Base-by-base conservation (phyloP, 176 grass and related monocot species). In the Pontederia paniculata region DNA sequence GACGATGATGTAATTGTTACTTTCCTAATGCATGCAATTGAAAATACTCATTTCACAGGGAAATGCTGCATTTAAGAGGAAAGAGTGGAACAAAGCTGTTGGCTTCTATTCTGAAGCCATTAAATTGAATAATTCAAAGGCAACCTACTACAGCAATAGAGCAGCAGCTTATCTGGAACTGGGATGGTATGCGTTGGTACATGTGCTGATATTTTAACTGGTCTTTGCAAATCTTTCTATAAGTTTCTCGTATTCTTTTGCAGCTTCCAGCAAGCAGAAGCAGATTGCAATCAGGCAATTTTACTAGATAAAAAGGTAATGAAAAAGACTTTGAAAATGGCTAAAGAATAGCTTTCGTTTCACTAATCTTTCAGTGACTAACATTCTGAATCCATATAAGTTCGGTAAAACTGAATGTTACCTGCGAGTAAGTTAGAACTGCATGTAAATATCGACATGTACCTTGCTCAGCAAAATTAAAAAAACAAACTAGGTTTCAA, bases 81-180 rank as follows among this genome's bases (percentile, higher is more conserved):
- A 52, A 77, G 53, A 98, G 45, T 98, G 86, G 93, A 82, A 72
- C 70, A 98, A 84, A 73, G 93, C 93, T 1, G 74, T 81, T 70
- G 74, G 70, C 28, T 81, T 77, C 62, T 98, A 98, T 81, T 84
- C 93, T 50, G 72, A 88, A 69, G 86, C 86, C 42, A 88, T 91
- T 61, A 75, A 76, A 70, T 68, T 91, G 63, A 80, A 78, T 57
- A 63, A 63, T 77, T 63, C 77, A 74, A 91, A 88, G 81, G 83
- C 93, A 65, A 98, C 80, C 44, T 98, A 88, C 70, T 98, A 88
- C 69, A 84, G 86, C 73, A 98, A 98, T 62, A 98, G 93, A 72
- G 83, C 93, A 59, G 93, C 93, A 77, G 93, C 93, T 59, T 91
- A 70, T 77, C 77, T 98, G 44, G 80, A 98, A 82, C 73, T 98